A percentile compares a stretch with the other conserved stretches of the same genome.
Conservation (phyloP, 495 filamentous ascomycete species). For the Annulohypoxylon nitens region DNA sequence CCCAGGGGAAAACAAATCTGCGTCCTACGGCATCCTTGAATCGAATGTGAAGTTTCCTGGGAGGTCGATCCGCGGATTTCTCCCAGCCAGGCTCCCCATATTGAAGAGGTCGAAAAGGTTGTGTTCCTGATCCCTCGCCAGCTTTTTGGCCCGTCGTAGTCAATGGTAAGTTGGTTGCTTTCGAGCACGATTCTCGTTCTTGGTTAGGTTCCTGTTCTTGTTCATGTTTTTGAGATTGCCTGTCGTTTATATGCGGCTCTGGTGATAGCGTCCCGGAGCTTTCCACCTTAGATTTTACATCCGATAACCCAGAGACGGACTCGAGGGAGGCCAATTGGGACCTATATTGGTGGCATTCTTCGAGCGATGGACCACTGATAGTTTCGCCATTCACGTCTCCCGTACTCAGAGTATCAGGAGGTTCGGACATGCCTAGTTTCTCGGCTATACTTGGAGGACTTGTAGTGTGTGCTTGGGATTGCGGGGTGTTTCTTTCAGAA, state of each 20-base stretch:
- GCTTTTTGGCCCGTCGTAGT: slow-evolving; percentile 11
- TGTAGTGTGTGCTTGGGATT: not conserved
- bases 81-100: slow-evolving; percentile 43
- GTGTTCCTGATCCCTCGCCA: slow-evolving; percentile 12
- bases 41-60: slow-evolving; percentile 67
- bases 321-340: not conserved
- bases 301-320: not conserved
- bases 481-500: slow-evolving; percentile 3
- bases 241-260: slow-evolving; percentile 21
- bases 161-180: not conserved
- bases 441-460: not conserved
- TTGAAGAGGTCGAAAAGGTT: slow-evolving; percentile 29
- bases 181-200: slow-evolving; percentile 14
- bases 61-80: slow-evolving; percentile 45
- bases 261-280: slow-evolving; percentile 2
- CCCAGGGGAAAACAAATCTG: slow-evolving; percentile 74
- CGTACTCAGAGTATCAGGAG: not conserved
- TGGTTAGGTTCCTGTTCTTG: slow-evolving; percentile 26
- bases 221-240: slow-evolving; percentile 40
- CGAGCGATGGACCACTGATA: not conserved
- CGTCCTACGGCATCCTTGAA: slow-evolving; percentile 76
- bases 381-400: not conserved
- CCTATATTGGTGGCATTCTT: not conserved
- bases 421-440: not conserved
- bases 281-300: slow-evolving; percentile 8